Conservation (phyloP, 257 asterid genomes). For the Fraxinus excelsior region DNA sequence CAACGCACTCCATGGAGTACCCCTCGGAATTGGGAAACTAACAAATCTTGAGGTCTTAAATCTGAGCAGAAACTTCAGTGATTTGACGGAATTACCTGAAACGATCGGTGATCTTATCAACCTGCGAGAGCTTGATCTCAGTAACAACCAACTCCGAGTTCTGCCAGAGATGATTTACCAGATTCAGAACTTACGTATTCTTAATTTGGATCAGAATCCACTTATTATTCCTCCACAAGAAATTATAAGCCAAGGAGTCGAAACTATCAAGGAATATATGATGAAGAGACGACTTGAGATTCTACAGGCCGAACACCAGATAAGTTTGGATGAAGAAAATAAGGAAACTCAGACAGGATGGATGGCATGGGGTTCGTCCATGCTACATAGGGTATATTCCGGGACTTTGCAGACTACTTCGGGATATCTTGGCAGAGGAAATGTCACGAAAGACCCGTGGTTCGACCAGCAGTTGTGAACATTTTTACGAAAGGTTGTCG, state of each 20-base stretch:
- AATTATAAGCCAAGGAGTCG: conserved; percentile 43
- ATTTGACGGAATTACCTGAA: conserved; percentile 56
- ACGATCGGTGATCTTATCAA: conserved; percentile 46
- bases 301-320: conserved; percentile 38
- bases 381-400: conserved; percentile 28
- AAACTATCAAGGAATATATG: conserved; percentile 58
- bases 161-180: conserved; percentile 49
- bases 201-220: conserved; percentile 64
- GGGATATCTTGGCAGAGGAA: conserved; percentile 27
- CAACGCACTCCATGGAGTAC: conserved; percentile 54
- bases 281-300: conserved; percentile 45
- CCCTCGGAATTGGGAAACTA: conserved; percentile 49
- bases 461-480: conserved; percentile 45
- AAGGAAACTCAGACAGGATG: conserved; percentile 39
- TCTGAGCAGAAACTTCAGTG: conserved; percentile 58
- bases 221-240: conserved; percentile 57
- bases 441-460: conserved; percentile 31
- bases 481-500: background rate
- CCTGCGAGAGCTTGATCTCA: conserved; percentile 64
- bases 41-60: conserved; percentile 55
- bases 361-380: conserved; percentile 47
- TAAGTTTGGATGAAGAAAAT: conserved; percentile 20
- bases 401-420: conserved; percentile 21
- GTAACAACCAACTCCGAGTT: conserved; percentile 63
- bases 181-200: conserved; percentile 41